A percentile compares a stretch with the other conserved stretches of the same genome.
Conservation (phyloP, 306 rosid genomes). For the Sindora glabra region DNA sequence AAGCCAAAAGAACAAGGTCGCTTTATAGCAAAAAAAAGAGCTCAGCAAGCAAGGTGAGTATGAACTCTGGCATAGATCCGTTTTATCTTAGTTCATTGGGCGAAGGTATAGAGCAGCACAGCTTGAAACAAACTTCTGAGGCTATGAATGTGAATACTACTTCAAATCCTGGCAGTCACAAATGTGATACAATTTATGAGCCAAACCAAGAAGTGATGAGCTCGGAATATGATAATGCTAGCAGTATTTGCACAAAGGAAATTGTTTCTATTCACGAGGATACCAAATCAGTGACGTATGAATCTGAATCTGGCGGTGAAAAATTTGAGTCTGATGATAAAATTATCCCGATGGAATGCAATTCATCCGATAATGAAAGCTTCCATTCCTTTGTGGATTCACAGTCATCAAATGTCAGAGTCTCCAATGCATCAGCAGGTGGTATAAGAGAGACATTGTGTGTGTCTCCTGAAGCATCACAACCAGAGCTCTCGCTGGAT, state of each 20-base stretch:
- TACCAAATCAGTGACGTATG: constrained; percentile 33
- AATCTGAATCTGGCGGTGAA: constrained; percentile 30
- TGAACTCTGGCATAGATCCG: constrained; percentile 62
- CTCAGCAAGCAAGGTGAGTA: constrained; percentile 52
- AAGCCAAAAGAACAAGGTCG: constrained; percentile 41
- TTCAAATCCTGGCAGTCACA: not conserved
- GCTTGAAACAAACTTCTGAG: constrained; percentile 16
- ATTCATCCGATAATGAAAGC: constrained; percentile 66
- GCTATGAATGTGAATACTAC: not conserved
- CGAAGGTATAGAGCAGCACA: constrained; percentile 61
- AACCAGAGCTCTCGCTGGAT: not conserved
- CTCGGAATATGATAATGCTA: constrained; percentile 27
- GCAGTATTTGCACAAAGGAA: constrained; percentile 58
- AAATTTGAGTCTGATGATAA: too few relatives aligned
- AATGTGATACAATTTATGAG: too few relatives aligned
- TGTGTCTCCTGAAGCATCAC: constrained; percentile 30
- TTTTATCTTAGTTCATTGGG: constrained; percentile 60
- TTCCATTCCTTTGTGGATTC: constrained; percentile 83
- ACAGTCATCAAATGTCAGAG: constrained; percentile 47
- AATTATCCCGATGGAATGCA: constrained; percentile 28
- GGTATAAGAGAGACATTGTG: constrained; percentile 31
- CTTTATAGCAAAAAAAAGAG: constrained; percentile 29
- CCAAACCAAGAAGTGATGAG: constrained; percentile 1
- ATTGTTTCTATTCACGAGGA: constrained; percentile 51
- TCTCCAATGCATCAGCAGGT: constrained; percentile 67